Percentiles rank a stretch among this genome's conserved stretches.
phyloP scores from a whole-genome alignment of 768 basidiomycete species.

The Gymnopilus junonius region DNA sequence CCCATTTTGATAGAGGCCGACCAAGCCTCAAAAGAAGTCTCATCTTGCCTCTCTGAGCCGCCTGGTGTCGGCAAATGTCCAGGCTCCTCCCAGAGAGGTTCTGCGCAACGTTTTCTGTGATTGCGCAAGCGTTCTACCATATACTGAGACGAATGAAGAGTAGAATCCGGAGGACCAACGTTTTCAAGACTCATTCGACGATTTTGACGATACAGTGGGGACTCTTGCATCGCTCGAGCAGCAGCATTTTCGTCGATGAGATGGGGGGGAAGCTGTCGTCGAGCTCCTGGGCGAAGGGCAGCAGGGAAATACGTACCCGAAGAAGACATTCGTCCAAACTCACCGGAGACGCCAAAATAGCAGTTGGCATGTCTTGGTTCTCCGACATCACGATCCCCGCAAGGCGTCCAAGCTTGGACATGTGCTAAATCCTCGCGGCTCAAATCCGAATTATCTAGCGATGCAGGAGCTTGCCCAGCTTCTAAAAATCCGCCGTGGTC shows the following conservation, averaged over 20 bases:
- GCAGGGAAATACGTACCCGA: conserved; percentile 10
- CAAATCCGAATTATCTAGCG: conserved; percentile 26
- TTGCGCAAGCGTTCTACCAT: conserved; percentile 26
- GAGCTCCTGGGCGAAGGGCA: conserved; percentile 12
- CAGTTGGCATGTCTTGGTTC: conserved; percentile 40
- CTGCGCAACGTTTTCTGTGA: conserved; percentile 19
- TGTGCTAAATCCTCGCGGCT: conserved; percentile 30
- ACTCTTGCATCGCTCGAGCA: conserved; percentile 12
- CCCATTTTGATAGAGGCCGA: conserved; percentile 20
- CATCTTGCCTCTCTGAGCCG: conserved; percentile 15
- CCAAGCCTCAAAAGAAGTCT: conserved; percentile 18
- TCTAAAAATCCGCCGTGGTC: conserved; percentile 28
- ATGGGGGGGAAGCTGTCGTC: conserved; percentile 34
- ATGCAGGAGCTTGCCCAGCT: conserved; percentile 21
- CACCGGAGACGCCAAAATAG: conserved; percentile 28
- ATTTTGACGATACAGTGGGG: not conserved
- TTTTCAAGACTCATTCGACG: not conserved
- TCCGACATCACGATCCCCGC: conserved; percentile 46
- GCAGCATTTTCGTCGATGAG: conserved; percentile 28
- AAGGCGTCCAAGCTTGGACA: conserved; percentile 38
- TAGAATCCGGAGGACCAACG: not conserved
- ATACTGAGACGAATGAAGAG: conserved; percentile 10
- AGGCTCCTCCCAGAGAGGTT: conserved; percentile 17
- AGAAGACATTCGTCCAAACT: conserved; percentile 25
- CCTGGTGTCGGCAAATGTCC: conserved; percentile 34